Percentiles rank a stretch among this genome's conserved stretches.
phyloP scores from a whole-genome alignment of 176 grass and related monocot genomes.

The Typha latifolia region DNA sequence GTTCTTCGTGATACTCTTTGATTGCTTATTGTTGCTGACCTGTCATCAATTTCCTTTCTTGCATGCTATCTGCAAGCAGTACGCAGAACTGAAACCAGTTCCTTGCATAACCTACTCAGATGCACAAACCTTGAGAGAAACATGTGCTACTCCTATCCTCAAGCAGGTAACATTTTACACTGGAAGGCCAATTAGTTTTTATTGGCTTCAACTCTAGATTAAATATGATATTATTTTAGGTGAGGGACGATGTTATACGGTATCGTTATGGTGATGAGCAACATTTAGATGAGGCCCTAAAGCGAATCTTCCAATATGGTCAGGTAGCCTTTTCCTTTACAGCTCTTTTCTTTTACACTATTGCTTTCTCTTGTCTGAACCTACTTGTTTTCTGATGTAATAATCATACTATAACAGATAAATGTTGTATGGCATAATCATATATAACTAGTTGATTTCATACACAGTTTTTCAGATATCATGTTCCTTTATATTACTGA shows the following conservation, averaged over 20 bases:
- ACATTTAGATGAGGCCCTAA: constrained; percentile 78
- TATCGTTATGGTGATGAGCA: constrained; percentile 95
- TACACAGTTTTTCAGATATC: not conserved
- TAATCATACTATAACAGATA: no score
- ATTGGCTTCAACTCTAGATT: not conserved
- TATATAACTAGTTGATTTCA: not conserved
- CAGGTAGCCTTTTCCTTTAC: constrained; percentile 39
- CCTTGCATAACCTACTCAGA: constrained; percentile 77
- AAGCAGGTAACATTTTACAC: constrained; percentile 44
- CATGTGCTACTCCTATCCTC: constrained; percentile 87
- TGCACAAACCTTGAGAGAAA: constrained; percentile 77
- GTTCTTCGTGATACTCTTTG: not conserved
- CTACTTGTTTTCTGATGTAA: no score
- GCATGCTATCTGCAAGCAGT: constrained; percentile 44
- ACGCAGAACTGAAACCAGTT: constrained; percentile 94
- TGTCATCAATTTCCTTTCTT: constrained; percentile 11
- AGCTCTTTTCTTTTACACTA: not conserved
- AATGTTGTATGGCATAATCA: no score
- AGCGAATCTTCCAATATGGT: constrained; percentile 95
- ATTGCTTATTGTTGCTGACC: constrained; percentile 2
- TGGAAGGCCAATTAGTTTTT: not conserved
- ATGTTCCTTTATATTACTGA: not conserved
- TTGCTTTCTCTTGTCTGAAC: no score
- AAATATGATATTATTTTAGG: constrained; percentile 31
- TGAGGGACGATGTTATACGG: constrained; percentile 85